A percentile compares a stretch with the other conserved stretches of the same genome.
Conservation (phyloP, 2,329 filamentous ascomycete species). For the Aureobasidium sp. region DNA sequence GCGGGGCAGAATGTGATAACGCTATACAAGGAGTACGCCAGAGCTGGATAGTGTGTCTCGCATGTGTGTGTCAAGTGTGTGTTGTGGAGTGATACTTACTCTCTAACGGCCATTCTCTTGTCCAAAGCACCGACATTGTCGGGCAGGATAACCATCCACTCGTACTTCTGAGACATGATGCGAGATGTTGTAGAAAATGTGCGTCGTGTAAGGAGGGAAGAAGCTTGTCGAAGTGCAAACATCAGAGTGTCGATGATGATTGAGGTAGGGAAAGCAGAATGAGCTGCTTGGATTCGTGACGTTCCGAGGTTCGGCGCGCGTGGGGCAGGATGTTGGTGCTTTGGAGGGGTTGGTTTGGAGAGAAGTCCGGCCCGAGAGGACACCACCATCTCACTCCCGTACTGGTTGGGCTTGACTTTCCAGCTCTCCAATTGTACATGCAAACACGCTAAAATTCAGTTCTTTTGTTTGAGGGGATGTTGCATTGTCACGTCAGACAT, state of each 20-base stretch:
- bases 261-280: neutral
- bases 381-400: neutral
- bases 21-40: too few species aligned
- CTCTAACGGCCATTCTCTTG: constrained; percentile 37
- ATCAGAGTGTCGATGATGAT: neutral
- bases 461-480: too few species aligned
- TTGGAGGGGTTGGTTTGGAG: constrained; percentile 4
- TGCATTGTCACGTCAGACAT: neutral
- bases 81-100: constrained; percentile 21
- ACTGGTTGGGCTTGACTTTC: neutral
- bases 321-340: neutral
- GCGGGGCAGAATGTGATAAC: too few species aligned
- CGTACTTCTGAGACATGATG: constrained; percentile 32
- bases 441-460: too few species aligned
- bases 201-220: neutral
- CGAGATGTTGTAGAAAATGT: constrained; percentile 18
- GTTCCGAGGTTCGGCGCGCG: constrained; percentile 7
- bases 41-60: neutral
- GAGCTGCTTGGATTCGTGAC: neutral
- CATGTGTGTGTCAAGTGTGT: too few species aligned
- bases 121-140: constrained; percentile 38
- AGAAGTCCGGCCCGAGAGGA: neutral
- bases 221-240: neutral
- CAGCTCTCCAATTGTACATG: neutral
- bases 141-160: constrained; percentile 47